A percentile compares a stretch with the other conserved stretches of the same genome.
Conservation (phyloP, 345 rosid genomes). For the Ceriops decandra region DNA sequence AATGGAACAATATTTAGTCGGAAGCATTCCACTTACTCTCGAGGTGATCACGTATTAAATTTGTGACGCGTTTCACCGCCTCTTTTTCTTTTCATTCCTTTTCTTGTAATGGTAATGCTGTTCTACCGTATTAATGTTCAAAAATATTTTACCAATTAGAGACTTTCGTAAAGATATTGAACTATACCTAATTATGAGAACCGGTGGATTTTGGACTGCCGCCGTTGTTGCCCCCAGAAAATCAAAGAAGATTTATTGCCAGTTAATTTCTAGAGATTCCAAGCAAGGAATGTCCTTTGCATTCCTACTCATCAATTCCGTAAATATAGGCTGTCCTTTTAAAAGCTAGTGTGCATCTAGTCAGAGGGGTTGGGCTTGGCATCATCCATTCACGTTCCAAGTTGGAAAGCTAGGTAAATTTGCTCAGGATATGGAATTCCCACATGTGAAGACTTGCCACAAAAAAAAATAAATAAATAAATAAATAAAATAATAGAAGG, state of each 20-base stretch:
- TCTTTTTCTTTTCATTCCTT: neutral
- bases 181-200: neutral
- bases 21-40: neutral
- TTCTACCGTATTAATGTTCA: neutral
- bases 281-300: neutral
- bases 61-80: neutral
- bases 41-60: too few species aligned
- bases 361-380: slow-evolving; percentile 6
- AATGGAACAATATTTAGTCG: neutral
- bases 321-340: neutral
- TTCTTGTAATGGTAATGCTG: neutral
- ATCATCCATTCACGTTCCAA: neutral
- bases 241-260: neutral
- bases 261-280: neutral
- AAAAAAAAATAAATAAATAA: too few species aligned
- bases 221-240: neutral
- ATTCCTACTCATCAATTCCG: neutral
- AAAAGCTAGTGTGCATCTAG: neutral
- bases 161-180: neutral
- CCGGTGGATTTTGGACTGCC: neutral
- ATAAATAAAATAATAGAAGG: too few species aligned
- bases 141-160: neutral
- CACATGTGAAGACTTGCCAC: neutral
- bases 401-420: neutral
- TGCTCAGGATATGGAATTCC: neutral